phyloP scores from a whole-genome alignment of 73 alveolate species.

The Paramecium biaurelia region DNA sequence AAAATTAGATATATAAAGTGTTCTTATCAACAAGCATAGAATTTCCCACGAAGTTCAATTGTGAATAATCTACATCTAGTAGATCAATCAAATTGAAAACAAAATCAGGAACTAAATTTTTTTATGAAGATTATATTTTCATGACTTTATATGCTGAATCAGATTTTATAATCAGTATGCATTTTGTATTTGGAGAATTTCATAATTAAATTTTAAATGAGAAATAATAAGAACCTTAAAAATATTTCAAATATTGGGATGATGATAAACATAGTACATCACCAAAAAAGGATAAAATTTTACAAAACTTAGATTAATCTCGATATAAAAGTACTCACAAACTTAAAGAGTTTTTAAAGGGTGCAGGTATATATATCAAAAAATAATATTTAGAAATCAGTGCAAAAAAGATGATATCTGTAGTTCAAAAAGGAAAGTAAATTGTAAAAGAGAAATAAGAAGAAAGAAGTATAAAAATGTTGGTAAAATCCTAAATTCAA shows the following conservation, averaged over 20 bases:
- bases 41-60: conserved; percentile 42
- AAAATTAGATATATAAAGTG: not conserved
- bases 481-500: not conserved
- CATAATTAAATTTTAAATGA: not conserved
- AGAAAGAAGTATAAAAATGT: not conserved
- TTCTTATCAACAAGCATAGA: conserved; percentile 10
- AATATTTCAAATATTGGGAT: not conserved
- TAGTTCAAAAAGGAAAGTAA: not conserved
- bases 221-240: not conserved
- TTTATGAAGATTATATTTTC: not conserved
- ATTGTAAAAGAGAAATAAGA: not conserved
- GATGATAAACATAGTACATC: not conserved
- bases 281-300: not conserved
- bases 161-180: not conserved
- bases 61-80: not conserved
- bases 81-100: not conserved
- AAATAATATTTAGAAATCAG: not conserved
- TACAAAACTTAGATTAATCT: not conserved
- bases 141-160: not conserved
- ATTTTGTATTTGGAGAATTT: not conserved
- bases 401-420: not conserved
- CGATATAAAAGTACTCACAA: not conserved
- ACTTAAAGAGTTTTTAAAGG: not conserved
- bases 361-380: not conserved
- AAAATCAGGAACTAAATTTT: not conserved